Conservation (phyloP, 129 eudicot species). For the Silybum marianum region DNA sequence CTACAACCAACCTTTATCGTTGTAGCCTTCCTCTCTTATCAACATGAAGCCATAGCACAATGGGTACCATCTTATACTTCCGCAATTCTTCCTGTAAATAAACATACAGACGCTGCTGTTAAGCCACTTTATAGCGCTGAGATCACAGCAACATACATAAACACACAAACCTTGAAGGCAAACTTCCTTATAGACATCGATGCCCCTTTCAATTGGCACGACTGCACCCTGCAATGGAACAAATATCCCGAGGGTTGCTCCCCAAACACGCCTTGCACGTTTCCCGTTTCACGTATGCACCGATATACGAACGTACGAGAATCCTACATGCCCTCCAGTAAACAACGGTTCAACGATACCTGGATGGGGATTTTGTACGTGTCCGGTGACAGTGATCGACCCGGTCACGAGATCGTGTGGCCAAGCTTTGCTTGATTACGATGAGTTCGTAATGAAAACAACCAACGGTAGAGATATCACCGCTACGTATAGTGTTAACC, state of each 20-base stretch:
- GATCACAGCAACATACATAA: not conserved
- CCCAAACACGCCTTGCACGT: not conserved
- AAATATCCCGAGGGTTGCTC: not conserved
- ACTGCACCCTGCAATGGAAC: not conserved
- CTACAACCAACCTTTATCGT: not conserved
- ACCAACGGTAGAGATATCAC: slow-evolving; percentile 1
- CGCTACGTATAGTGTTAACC: not conserved
- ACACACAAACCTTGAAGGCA: not conserved
- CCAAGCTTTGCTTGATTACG: not conserved
- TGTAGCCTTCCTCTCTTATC: not conserved
- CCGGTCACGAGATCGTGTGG: not conserved
- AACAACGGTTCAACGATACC: not conserved
- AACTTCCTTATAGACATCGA: slow-evolving; percentile 9
- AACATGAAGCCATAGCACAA: not conserved
- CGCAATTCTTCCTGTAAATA: not conserved
- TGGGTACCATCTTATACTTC: not conserved
- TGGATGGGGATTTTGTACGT: not conserved
- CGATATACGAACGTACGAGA: not conserved
- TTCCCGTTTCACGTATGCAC: not conserved
- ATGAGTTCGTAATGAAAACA: not conserved
- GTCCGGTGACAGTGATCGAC: not conserved
- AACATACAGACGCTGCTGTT: not conserved
- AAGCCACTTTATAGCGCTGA: not conserved
- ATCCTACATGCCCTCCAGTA: not conserved
- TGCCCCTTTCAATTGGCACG: not conserved